Evolutionary conservation across 805 yeast species (phyloP).

Genomic region (Wickerhamiella sergipiensis): DNA sequence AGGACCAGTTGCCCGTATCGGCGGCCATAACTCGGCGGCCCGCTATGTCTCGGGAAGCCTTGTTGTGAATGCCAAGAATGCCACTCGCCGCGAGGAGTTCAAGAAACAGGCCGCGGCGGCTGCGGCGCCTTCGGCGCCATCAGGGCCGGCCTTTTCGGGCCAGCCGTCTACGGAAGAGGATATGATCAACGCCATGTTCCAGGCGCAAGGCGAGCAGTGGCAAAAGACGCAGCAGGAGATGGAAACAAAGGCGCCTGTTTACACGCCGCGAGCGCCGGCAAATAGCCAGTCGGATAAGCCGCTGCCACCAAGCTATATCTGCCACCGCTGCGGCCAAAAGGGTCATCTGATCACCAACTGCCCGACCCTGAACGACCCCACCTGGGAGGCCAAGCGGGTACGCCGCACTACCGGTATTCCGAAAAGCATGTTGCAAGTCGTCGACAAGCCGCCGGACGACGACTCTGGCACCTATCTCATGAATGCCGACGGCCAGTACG

Average conservation of each 20-base stretch:
- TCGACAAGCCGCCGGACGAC: constrained; percentile 65
- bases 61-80: constrained; percentile 24
- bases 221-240: constrained; percentile 82
- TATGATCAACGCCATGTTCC: constrained; percentile 78
- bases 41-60: constrained; percentile 40
- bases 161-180: constrained; percentile 60
- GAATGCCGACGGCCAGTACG: constrained; percentile 90
- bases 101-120: constrained; percentile 7
- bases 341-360: constrained; percentile 95
- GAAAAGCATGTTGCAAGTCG: constrained; percentile 72
- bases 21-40: constrained; percentile 39
- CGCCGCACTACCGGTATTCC: constrained; percentile 97
- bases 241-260: constrained; percentile 73
- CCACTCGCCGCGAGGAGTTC: constrained; percentile 25
- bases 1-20: constrained; percentile 46
- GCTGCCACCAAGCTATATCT: constrained; percentile 92
- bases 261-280: constrained; percentile 16
- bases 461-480: constrained; percentile 55
- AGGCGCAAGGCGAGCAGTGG: constrained; percentile 90
- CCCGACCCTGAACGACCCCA: constrained; percentile 87
- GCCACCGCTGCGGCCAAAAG: constrained; percentile 91
- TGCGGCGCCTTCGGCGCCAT: constrained; percentile 15
- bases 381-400: constrained; percentile 82
- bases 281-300: constrained; percentile 41
- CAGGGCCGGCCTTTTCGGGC: constrained; percentile 28